Evolutionary conservation across 2,329 filamentous ascomycete species (phyloP).

Genomic region (Nannizzia gypsea): DNA sequence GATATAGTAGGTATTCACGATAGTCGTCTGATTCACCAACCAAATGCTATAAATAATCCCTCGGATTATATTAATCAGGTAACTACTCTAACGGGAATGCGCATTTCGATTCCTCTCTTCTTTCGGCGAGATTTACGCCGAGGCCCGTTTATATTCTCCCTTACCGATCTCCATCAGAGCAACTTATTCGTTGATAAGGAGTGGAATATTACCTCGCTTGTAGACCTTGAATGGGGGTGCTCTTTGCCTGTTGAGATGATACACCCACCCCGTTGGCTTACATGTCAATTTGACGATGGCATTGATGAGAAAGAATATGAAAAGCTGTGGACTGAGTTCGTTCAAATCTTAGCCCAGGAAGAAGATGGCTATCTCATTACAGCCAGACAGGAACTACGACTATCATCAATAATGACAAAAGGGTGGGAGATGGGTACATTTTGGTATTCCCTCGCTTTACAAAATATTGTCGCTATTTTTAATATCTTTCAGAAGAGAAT

Average conservation of each 20-base stretch:
- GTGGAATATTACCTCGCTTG: slow-evolving; percentile 24
- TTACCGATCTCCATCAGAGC: slow-evolving; percentile 24
- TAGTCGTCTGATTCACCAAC: slow-evolving; percentile 20
- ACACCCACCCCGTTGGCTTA: slow-evolving; percentile 24
- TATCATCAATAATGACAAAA: slow-evolving; percentile 11
- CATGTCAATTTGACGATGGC: slow-evolving; percentile 12
- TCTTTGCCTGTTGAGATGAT: slow-evolving; percentile 21
- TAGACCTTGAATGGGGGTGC: slow-evolving; percentile 27
- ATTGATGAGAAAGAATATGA: slow-evolving; percentile 14
- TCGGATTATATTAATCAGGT: slow-evolving; percentile 16
- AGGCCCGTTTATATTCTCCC: slow-evolving; percentile 24
- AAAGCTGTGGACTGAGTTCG: slow-evolving; percentile 14
- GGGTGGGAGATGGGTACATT: slow-evolving; percentile 7
- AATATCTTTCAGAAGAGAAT: slow-evolving; percentile 8
- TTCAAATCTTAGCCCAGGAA: slow-evolving; percentile 15
- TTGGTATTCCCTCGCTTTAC: slow-evolving; percentile 7
- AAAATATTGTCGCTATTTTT: slow-evolving; percentile 2
- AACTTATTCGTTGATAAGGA: slow-evolving; percentile 27
- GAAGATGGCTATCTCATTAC: slow-evolving; percentile 11
- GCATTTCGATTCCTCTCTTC: slow-evolving; percentile 21
- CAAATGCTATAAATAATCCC: slow-evolving; percentile 15
- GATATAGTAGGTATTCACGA: slow-evolving; percentile 21
- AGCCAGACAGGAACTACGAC: neutral
- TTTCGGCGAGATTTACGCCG: slow-evolving; percentile 1
- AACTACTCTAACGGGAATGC: slow-evolving; percentile 22